Evolutionary conservation across 345 rosid genomes (phyloP), one percentile per base, ranked within the genome.

Genomic region (Cardamine resedifolia): DNA sequence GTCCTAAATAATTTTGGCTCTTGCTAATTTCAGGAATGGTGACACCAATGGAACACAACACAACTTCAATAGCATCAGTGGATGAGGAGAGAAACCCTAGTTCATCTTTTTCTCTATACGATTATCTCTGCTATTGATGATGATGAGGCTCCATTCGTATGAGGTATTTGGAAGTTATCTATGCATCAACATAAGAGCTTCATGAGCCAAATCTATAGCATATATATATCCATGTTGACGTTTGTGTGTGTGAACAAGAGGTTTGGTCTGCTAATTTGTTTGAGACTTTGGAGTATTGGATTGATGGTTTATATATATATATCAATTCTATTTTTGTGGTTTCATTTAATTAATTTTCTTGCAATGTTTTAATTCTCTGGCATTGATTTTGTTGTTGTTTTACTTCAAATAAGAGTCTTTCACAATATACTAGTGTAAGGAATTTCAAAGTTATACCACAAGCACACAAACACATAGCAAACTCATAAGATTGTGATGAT

Each of bases 51-150:
- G 75, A 69, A 75, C 43, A 53, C 55, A 75, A 63, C 59, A 62
- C 59, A 53, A 47, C 59, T 66, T 68, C 68, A 51, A 59, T 14
- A 74, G 47, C 55, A 61, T 24, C 74, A 33, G 51, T 26, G 16
- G 70, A 62, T 61, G 74, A 75, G 10, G 79, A 69, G 34, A 62
- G 14, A 68, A 75, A 16, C 79, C 70, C 52, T 55, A 75, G 7
- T 69, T 61, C 68, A 59, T 41, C 51, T 6, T 69, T 75, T 47
- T 62, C 74, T 44, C 23, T 69, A 19, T 45, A 69, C n/a, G 79
- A 75, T 69, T 62, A 68, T 45, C 26, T 75, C 27, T 68, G 75
- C 59, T 63, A 62, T 33, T 75, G 52, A 75, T 33, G 74, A 67
- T 38, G 48, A 50, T 30, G 61, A 38, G 58, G 27, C 66, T 66